Conservation (phyloP, 78 protist genomes). For the Dictyostelium firmibasis region DNA sequence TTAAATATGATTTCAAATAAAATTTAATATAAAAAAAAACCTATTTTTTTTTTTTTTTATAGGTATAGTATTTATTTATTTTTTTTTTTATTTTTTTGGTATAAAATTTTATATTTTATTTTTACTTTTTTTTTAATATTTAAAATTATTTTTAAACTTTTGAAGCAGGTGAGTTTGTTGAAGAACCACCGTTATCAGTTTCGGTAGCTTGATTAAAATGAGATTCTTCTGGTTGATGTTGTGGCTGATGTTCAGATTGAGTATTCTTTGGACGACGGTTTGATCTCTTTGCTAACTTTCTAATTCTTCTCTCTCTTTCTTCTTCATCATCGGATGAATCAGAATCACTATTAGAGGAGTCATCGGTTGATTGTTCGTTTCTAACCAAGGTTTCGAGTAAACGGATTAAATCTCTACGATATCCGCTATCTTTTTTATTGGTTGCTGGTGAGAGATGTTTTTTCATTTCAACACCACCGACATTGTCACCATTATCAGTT, state of each 20-base stretch:
- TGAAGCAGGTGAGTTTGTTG: not conserved
- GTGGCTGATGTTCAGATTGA: not conserved
- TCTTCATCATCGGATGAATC: not conserved
- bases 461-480: conserved; percentile 30
- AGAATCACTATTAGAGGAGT: not conserved
- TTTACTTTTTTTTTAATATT: not conserved
- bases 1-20: not conserved
- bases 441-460: not conserved
- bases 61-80: not conserved
- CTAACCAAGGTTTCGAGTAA: conserved; percentile 22
- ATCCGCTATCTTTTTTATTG: not conserved
- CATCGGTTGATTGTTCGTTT: not conserved
- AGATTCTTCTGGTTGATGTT: conserved; percentile 1
- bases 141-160: not conserved
- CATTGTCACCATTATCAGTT: not conserved
- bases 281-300: not conserved
- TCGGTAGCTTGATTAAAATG: not conserved
- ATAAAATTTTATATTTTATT: not conserved
- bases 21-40: not conserved
- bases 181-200: not conserved
- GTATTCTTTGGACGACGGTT: not conserved
- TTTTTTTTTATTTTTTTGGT: not conserved
- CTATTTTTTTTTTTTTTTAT: not conserved
- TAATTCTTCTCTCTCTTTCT: not conserved
- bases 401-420: conserved; percentile 29